A percentile compares a stretch with the other conserved stretches of the same genome.
These are phyloP conservation scores for Pichia membranifaciens DNA, from an alignment of 805 yeast species.

Conservation along the genomic window DNA sequence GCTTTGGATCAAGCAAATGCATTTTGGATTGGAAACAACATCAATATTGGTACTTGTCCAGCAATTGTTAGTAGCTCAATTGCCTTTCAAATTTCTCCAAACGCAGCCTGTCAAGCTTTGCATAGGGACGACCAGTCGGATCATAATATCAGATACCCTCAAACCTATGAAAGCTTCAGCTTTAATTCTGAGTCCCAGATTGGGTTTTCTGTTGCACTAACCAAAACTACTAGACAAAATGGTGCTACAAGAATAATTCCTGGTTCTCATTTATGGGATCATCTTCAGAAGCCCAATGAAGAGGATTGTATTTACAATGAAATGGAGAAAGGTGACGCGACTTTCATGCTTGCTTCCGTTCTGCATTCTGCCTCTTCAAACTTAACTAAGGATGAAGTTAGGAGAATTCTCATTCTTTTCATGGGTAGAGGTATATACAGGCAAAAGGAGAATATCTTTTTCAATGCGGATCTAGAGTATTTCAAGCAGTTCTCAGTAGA, in stretches of 20 bases:
- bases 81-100: constrained; percentile 10
- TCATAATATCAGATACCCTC: constrained; percentile 9
- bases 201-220: constrained; percentile 25
- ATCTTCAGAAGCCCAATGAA: constrained; percentile 19
- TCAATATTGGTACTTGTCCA: constrained; percentile 7
- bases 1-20: constrained; percentile 9
- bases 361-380: constrained; percentile 31
- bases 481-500: constrained; percentile 18
- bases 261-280: constrained; percentile 29
- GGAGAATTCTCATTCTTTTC: constrained; percentile 25
- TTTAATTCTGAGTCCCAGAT: constrained; percentile 13
- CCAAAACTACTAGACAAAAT: constrained; percentile 25
- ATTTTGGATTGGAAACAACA: constrained; percentile 11
- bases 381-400: constrained; percentile 21
- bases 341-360: constrained; percentile 28
- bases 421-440: constrained; percentile 26
- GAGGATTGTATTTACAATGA: constrained; percentile 24
- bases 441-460: constrained; percentile 29
- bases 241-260: constrained; percentile 31
- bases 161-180: constrained; percentile 3
- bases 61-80: constrained; percentile 9
- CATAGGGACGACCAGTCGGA: constrained; percentile 14
- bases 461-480: constrained; percentile 23
- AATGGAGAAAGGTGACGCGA: constrained; percentile 29
- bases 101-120: constrained; percentile 9